Evolutionary conservation across 2,329 filamentous ascomycete genomes (phyloP).

Genomic region (Fusarium sambucinum): DNA sequence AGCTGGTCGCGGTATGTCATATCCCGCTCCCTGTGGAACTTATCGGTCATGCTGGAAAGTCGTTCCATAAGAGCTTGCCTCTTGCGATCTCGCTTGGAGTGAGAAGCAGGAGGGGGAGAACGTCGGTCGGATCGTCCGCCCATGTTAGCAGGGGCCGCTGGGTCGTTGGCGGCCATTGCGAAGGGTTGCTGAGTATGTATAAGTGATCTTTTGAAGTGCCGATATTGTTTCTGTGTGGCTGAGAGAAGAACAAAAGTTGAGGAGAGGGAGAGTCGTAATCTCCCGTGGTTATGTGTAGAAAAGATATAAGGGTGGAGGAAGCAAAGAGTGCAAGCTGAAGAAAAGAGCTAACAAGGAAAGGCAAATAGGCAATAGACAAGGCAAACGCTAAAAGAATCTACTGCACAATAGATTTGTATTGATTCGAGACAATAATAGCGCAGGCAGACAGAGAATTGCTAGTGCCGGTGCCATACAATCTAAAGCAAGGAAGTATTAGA

Average conservation of each 20-base stretch:
- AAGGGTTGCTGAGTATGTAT: conserved; percentile 9
- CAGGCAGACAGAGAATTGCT: conserved; percentile 4
- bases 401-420: conserved; percentile 2
- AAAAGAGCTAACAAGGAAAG: conserved; percentile 27
- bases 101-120: conserved; percentile 56
- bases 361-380: not conserved
- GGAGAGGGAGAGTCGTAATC: conserved; percentile 6
- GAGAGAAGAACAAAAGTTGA: not conserved
- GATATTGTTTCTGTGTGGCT: not conserved
- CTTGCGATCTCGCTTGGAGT: conserved; percentile 91
- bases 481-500: conserved; percentile 7
- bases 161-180: conserved; percentile 58
- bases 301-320: conserved; percentile 25
- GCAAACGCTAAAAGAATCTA: conserved; percentile 2
- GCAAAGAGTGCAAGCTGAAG: conserved; percentile 26
- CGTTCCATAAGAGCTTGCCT: conserved; percentile 85
- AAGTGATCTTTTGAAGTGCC: not conserved
- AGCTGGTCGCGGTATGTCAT: conserved; percentile 89
- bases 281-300: conserved; percentile 13
- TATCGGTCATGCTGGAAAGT: conserved; percentile 78
- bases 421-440: conserved; percentile 5
- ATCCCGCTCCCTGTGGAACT: conserved; percentile 85
- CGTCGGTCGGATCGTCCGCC: conserved; percentile 53
- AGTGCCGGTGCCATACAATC: conserved; percentile 4
- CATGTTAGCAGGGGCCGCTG: conserved; percentile 50